Evolutionary conservation across 2,329 filamentous ascomycete species (phyloP), one percentile per base, ranked within the genome.

Genomic region (Nemania serpens): DNA sequence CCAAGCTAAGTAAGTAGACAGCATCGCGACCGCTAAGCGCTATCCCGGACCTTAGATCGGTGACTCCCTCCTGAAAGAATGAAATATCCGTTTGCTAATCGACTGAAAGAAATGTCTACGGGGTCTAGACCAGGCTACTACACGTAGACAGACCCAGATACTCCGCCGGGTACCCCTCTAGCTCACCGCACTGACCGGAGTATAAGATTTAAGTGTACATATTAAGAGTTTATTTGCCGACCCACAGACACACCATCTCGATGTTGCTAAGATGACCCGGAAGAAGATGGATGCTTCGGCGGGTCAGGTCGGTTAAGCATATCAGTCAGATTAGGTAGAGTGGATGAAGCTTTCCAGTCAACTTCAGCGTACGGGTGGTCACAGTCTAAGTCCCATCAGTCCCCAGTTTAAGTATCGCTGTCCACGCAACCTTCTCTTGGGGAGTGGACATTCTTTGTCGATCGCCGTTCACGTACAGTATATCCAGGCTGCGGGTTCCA

Each of bases 201-300:
- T n/a, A n/a, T n/a, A 29, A 29, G 25, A 29, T 29, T 7, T 29
- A 29, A 29, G 4, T 29, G 7, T 29, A 29, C 25, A 29, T 29
- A 29, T 36, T 42, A 41, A 36, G 43, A 50, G 48, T 52, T 55
- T 50, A 53, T 39, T 53, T 18, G 37, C 45, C n/a, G 49, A 54
- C 45, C 61, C 61, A 61, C 56, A 59, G 42, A 36, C 42, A 37
- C 20, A 56, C 48, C 49, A 20, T 59, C 56, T 56, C 37, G 51
- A 59, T 48, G 15, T 45, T 56, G 56, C 60, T 29, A 54, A 60
- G 47, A 53, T 50, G 57, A 18, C 46, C 43, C 45, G 43, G 43
- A 33, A 45, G 43, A 20, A 55, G 41, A 29, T 33, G 53, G 33
- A 22, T 18, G 25, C 15, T 33, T 48, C 17, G 33, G 52, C 42